phyloP scores from a whole-genome alignment of 768 basidiomycete species.

The Leccinellum rugosiceps region DNA sequence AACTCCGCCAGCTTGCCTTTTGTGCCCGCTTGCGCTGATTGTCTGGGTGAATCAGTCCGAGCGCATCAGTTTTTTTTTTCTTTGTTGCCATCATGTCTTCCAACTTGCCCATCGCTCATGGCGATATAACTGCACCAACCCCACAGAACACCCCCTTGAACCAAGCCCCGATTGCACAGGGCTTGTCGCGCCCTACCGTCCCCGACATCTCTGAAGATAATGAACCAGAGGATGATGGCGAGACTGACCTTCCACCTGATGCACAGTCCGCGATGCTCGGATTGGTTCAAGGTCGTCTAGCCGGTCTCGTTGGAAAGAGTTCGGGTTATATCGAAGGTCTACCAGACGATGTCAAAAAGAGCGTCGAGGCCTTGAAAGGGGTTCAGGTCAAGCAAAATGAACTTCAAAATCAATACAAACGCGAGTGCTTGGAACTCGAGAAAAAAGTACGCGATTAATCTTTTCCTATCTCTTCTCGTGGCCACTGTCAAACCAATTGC shows the following conservation, averaged over 20 bases:
- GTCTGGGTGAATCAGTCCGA: constrained; percentile 15
- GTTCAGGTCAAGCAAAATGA: constrained; percentile 90
- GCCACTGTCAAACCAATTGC: constrained; percentile 7
- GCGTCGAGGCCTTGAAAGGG: constrained; percentile 90
- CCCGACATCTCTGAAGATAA: constrained; percentile 85
- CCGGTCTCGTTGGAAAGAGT: constrained; percentile 81
- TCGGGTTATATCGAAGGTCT: constrained; percentile 94
- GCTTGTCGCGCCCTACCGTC: constrained; percentile 83
- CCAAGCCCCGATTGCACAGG: constrained; percentile 74
- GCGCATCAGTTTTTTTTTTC: constrained; percentile 20
- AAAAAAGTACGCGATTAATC: constrained; percentile 66
- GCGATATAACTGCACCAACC: constrained; percentile 79
- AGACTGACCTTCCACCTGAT: constrained; percentile 39
- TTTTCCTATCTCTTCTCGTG: constrained; percentile 10
- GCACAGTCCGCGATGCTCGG: constrained; percentile 70
- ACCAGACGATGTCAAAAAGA: constrained; percentile 75
- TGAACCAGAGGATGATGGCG: constrained; percentile 63
- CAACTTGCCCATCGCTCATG: constrained; percentile 58
- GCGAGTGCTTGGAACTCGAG: constrained; percentile 92
- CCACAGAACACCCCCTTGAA: constrained; percentile 90
- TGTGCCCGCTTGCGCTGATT: constrained; percentile 25
- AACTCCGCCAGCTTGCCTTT: constrained; percentile 33
- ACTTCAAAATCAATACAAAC: constrained; percentile 88
- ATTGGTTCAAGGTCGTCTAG: constrained; percentile 87
- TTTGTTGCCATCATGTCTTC: constrained; percentile 54